Conservation (phyloP, 306 rosid genomes). For the Dryas octopetala region DNA sequence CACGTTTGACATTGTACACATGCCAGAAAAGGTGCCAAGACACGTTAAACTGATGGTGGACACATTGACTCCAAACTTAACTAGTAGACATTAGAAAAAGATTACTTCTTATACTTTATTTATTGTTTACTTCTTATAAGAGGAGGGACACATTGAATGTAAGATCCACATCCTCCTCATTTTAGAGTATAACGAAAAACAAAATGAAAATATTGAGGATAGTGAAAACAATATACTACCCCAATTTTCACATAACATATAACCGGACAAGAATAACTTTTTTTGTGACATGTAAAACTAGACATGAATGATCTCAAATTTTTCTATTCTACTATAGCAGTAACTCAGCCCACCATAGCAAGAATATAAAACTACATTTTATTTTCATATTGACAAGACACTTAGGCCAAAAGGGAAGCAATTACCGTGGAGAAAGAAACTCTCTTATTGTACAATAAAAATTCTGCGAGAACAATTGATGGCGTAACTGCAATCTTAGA, state of each 20-base stretch:
- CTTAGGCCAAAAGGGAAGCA: conserved; percentile 18
- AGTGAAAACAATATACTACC: not conserved
- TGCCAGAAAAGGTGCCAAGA: not conserved
- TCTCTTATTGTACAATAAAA: conserved; percentile 54
- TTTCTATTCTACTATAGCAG: not conserved
- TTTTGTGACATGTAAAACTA: not conserved
- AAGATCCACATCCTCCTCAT: not conserved
- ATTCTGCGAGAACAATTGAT: conserved; percentile 79
- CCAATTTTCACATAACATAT: not conserved
- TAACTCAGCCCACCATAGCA: not conserved
- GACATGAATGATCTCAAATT: not conserved
- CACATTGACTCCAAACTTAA: not conserved
- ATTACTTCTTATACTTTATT: too few relatives aligned
- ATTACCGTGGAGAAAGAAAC: conserved; percentile 65
- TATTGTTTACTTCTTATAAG: not conserved
- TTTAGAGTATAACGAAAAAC: not conserved
- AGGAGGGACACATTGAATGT: not conserved
- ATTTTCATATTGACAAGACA: not conserved
- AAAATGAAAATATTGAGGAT: not conserved
- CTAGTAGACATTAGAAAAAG: not conserved
- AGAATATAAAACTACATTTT: conserved; percentile 1
- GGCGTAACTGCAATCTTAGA: conserved; percentile 88
- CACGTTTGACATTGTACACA: not conserved
- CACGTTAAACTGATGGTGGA: not conserved
- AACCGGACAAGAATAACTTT: not conserved